phyloP scores from a whole-genome alignment of 1,139 yeast species.

The Lodderomyces elongisporus region DNA sequence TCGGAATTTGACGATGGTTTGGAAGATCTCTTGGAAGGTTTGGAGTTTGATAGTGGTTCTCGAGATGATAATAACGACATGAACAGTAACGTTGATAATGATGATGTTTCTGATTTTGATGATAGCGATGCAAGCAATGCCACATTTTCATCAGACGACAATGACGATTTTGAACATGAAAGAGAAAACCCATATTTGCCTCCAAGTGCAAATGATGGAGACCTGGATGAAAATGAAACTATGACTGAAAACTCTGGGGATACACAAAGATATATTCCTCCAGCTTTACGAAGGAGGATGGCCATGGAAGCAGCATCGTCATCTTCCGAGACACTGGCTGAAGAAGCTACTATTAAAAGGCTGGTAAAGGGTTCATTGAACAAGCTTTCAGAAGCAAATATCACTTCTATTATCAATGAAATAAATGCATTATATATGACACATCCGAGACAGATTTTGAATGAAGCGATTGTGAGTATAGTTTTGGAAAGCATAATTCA shows the following conservation, averaged over 20 bases:
- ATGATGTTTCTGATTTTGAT: neutral
- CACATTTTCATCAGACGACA: constrained; percentile 68
- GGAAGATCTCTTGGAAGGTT: constrained; percentile 72
- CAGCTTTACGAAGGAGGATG: constrained; percentile 63
- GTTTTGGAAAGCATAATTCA: constrained; percentile 63
- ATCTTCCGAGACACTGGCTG: constrained; percentile 34
- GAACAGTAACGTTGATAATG: constrained; percentile 13
- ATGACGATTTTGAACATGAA: constrained; percentile 57
- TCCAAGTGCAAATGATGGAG: constrained; percentile 49
- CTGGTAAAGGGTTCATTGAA: constrained; percentile 77
- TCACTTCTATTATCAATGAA: constrained; percentile 64
- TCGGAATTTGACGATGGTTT: constrained; percentile 61
- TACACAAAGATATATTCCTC: constrained; percentile 65
- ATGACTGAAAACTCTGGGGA: constrained; percentile 15
- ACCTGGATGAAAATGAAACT: constrained; percentile 10
- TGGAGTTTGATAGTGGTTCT: constrained; percentile 53
- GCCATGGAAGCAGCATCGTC: constrained; percentile 28
- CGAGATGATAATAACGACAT: constrained; percentile 3
- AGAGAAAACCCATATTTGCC: constrained; percentile 87
- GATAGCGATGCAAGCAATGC: constrained; percentile 16
- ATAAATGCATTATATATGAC: constrained; percentile 57
- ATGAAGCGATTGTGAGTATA: constrained; percentile 58
- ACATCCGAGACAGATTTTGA: constrained; percentile 74
- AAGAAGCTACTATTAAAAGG: constrained; percentile 46
- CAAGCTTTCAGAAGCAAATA: constrained; percentile 80